These are phyloP conservation scores for Sarocladium oryzae DNA, from an alignment of 2,329 filamentous ascomycete genomes.

Conservation along the genomic window DNA sequence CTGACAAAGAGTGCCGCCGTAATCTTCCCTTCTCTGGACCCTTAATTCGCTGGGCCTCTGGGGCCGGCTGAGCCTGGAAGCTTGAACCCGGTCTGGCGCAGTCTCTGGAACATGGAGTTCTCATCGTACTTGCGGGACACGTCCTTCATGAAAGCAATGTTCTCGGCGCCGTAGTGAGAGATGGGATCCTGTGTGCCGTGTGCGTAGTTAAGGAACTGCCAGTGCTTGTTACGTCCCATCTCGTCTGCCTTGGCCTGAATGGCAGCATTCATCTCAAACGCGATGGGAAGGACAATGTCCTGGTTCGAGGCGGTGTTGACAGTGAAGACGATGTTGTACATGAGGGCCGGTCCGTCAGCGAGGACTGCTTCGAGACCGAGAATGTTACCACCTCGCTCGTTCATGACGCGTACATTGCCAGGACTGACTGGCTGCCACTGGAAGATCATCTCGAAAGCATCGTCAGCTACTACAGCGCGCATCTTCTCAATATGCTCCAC, in stretches of 20 bases:
- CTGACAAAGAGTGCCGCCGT: too few relatives aligned
- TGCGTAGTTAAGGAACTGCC: constrained; percentile 38
- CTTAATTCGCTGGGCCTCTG: too few relatives aligned
- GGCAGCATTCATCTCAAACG: constrained; percentile 19
- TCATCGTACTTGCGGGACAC: constrained; percentile 26
- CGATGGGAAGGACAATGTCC: constrained; percentile 23
- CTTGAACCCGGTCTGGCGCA: constrained; percentile 21
- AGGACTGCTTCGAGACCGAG: constrained; percentile 24
- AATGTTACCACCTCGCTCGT: constrained; percentile 19
- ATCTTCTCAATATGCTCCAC: constrained; percentile 22
- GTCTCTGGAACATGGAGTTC: constrained; percentile 22
- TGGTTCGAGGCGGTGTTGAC: constrained; percentile 29
- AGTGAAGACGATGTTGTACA: constrained; percentile 32
- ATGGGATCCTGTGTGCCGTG: constrained; percentile 30
- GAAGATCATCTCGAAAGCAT: constrained; percentile 14
- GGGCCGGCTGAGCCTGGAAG: constrained; percentile 1
- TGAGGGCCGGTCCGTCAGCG: constrained; percentile 20
- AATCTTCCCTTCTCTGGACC: too few relatives aligned
- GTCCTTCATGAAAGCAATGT: constrained; percentile 23
- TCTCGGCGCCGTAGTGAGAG: constrained; percentile 28
- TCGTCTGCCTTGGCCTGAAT: constrained; percentile 21
- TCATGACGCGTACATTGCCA: constrained; percentile 19
- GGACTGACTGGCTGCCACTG: constrained; percentile 24
- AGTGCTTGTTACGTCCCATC: constrained; percentile 25
- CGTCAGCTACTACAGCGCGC: constrained; percentile 9